phyloP scores from a whole-genome alignment of 2,329 filamentous ascomycete genomes.

The Amphichorda felina region DNA sequence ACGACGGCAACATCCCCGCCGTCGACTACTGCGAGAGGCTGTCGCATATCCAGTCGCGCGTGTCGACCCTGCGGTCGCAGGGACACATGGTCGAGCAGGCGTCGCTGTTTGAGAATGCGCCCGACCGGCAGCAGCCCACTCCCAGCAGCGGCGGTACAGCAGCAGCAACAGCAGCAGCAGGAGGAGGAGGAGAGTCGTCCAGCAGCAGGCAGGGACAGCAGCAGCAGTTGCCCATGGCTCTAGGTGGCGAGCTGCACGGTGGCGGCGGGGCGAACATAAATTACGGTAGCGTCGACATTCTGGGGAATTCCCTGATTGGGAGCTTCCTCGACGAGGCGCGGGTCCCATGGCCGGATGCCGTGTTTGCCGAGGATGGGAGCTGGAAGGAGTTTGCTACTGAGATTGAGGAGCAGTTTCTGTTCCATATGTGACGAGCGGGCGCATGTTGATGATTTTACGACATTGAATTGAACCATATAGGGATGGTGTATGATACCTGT shows the following conservation, averaged over 20 bases:
- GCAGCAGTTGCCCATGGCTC: background rate
- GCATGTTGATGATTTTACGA: background rate
- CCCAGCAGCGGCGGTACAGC: background rate
- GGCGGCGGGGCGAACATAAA: conserved; percentile 1
- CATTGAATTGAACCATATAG: too few relatives aligned
- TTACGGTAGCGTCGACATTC: conserved; percentile 10
- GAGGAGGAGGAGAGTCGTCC: background rate
- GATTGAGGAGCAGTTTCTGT: conserved; percentile 11
- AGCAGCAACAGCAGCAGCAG: too few relatives aligned
- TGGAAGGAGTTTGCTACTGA: conserved; percentile 13
- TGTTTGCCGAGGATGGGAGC: conserved; percentile 13
- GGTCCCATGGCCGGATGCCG: conserved; percentile 11
- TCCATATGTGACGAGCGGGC: conserved; percentile 1
- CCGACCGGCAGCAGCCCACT: background rate
- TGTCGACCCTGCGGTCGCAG: conserved; percentile 8
- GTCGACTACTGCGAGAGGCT: conserved; percentile 16
- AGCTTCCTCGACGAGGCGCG: conserved; percentile 14
- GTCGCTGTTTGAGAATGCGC: background rate
- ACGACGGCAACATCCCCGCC: conserved; percentile 15
- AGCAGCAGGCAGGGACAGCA: background rate
- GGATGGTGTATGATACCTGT: background rate
- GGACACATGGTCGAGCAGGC: conserved; percentile 4
- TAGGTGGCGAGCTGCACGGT: background rate
- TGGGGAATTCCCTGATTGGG: conserved; percentile 13
- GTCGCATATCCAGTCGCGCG: conserved; percentile 11